Evolutionary conservation across 345 rosid genomes (phyloP), one percentile per base, ranked within the genome.

Genomic region (Dovyalis caffra): DNA sequence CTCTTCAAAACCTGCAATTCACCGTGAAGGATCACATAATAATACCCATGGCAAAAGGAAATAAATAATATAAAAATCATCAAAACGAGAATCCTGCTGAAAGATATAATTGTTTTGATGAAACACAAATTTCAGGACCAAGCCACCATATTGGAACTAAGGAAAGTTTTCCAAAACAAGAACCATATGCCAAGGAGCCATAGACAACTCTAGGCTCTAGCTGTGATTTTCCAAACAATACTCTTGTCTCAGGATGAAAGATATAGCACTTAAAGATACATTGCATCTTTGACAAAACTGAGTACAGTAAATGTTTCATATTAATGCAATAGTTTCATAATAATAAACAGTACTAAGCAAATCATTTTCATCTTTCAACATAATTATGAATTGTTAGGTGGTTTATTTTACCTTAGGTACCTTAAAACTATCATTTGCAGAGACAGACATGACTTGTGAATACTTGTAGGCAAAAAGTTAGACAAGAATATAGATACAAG

Each of bases 1-100:
- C 89, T 91, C 89, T 93, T 95, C 91, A 93, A 76, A 62, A 91
- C 96, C 99, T 93, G 85, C 35, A 66, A 20, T 74, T 34, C 40
- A 74, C 56, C 81, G 71, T 37, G 25, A 37, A 33, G 12, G 64
- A 43, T 43, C 72, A 45, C 21, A 26, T 33, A 26, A 29, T 35
- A 38, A 32, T 2, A 45, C 65, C 16, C 32, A 31, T 18, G 14
- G 26, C 0, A 14, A 31, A 25, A 0, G 7, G 1, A 57, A 23
- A 32, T 4, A 33, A 23, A 64, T 26, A 8, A 49, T 34, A 15
- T 4, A 25, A 10, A 9, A 26, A 71, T 12, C 65, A 71, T 56
- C 23, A 47, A 69, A 33, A 35, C n/a, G 31, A 62, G 66, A 26
- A 62, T 26, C 5, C 33, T 62, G 18, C 15, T 45, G 14, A 45